A percentile compares a stretch with the other conserved stretches of the same genome.
Conservation (phyloP, 345 rosid species). For the Ailanthus altissimus region DNA sequence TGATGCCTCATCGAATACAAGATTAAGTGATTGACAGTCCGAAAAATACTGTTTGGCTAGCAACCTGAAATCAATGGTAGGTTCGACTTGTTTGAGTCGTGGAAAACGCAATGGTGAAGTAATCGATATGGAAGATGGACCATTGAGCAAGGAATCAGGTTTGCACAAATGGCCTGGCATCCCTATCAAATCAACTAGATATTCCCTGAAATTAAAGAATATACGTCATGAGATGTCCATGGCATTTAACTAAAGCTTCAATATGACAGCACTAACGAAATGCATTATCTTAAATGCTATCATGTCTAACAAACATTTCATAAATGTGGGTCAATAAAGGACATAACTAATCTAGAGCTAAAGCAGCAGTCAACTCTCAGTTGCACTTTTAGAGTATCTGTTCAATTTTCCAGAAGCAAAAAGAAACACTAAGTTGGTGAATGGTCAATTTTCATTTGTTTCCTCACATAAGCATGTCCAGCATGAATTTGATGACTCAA, state of each 20-base stretch:
- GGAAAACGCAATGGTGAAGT: slow-evolving; percentile 98
- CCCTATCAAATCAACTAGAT: slow-evolving; percentile 86
- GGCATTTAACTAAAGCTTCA: slow-evolving; percentile 12
- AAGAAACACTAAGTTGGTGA: not conserved
- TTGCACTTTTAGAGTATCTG: slow-evolving; percentile 4
- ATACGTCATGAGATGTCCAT: slow-evolving; percentile 27
- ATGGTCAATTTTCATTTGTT: not conserved
- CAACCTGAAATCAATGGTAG: slow-evolving; percentile 70
- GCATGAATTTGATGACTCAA: slow-evolving; percentile 7
- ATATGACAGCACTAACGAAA: not conserved
- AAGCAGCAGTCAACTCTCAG: not conserved
- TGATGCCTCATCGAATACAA: slow-evolving; percentile 73
- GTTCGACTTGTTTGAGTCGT: slow-evolving; percentile 63
- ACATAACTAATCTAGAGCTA: slow-evolving; percentile 1
- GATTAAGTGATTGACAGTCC: slow-evolving; percentile 72
- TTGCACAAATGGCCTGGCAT: slow-evolving; percentile 88
- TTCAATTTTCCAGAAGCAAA: not conserved
- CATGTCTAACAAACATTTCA: not conserved
- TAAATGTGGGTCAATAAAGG: not conserved
- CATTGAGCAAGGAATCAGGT: slow-evolving; percentile 96
- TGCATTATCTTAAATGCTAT: not conserved
- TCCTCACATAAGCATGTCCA: not conserved
- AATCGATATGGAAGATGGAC: slow-evolving; percentile 89
- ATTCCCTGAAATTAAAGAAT: slow-evolving; percentile 75
- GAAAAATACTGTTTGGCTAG: slow-evolving; percentile 91